A percentile compares a stretch with the other conserved stretches of the same genome.
Conservation (phyloP, 345 rosid species). For the Salix exigua region DNA sequence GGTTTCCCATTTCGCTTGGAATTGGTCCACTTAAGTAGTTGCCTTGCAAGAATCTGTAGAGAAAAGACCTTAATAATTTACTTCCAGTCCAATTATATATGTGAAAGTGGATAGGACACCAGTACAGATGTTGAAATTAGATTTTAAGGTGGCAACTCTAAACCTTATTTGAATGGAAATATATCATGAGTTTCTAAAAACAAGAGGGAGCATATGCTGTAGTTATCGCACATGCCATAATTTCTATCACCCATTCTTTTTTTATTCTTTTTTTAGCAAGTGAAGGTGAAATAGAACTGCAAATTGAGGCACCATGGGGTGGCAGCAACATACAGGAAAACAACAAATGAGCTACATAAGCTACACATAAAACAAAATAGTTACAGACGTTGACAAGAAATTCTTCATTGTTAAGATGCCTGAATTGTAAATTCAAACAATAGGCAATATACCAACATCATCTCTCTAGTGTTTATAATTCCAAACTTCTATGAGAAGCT, state of each 20-base stretch:
- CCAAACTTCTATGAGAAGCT: not conserved
- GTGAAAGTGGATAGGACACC: not conserved
- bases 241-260: not conserved
- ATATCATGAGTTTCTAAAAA: not conserved
- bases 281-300: not conserved
- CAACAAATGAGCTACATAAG: not conserved
- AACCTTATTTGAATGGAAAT: not conserved
- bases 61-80: slow-evolving; percentile 5
- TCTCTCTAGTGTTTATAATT: not conserved
- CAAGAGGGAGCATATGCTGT: not conserved
- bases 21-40: slow-evolving; percentile 74
- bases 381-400: not conserved
- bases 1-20: slow-evolving; percentile 77
- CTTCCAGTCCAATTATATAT: not conserved
- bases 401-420: not conserved
- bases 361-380: not conserved
- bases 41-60: slow-evolving; percentile 78
- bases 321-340: not conserved
- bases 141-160: not conserved
- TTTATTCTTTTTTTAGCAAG: not conserved
- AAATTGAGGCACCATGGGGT: not conserved
- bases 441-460: not conserved
- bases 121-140: not conserved
- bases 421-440: not conserved
- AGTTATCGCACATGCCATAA: not conserved